Percentiles rank a stretch among this genome's conserved stretches.
These are phyloP conservation scores for Fennellomyces sp. DNA, from an alignment of 371 early-diverging fungal species.

Conservation along the genomic window DNA sequence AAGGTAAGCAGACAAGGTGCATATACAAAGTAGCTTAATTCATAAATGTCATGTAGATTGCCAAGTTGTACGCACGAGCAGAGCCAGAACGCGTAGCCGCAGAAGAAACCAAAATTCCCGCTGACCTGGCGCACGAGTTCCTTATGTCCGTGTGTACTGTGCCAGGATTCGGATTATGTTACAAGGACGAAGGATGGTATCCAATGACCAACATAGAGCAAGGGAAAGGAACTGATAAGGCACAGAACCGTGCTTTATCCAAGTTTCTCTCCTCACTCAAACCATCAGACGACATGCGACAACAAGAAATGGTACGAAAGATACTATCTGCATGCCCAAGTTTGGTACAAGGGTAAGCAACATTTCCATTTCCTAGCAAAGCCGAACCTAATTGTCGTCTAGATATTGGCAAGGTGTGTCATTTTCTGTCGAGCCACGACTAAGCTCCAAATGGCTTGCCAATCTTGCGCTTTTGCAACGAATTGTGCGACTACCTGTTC, in stretches of 20 bases:
- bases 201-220: slow-evolving; percentile 38
- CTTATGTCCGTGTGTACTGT: slow-evolving; percentile 73
- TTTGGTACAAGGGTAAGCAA: slow-evolving; percentile 69
- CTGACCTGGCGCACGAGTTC: slow-evolving; percentile 71
- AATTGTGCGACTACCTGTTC: slow-evolving; percentile 71
- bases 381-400: background rate
- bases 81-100: slow-evolving; percentile 43
- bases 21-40: too few species aligned
- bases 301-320: slow-evolving; percentile 68
- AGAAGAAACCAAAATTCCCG: slow-evolving; percentile 51
- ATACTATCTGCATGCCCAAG: slow-evolving; percentile 78
- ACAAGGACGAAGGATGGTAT: slow-evolving; percentile 78
- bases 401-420: slow-evolving; percentile 68
- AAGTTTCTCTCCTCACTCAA: slow-evolving; percentile 64
- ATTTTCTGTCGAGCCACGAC: slow-evolving; percentile 79
- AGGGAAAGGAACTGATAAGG: slow-evolving; percentile 18
- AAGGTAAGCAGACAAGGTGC: slow-evolving; percentile 33
- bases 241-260: slow-evolving; percentile 64
- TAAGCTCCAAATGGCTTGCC: slow-evolving; percentile 75
- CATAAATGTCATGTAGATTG: slow-evolving; percentile 36
- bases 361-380: background rate
- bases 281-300: slow-evolving; percentile 69
- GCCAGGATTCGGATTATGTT: slow-evolving; percentile 80
- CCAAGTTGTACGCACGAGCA: slow-evolving; percentile 58
- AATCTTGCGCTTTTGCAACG: slow-evolving; percentile 76